Percentiles rank a stretch among this genome's conserved stretches.
These are phyloP conservation scores for Fusarium brachygibbosum DNA, from an alignment of 2,329 filamentous ascomycete genomes.

Conservation along the genomic window DNA sequence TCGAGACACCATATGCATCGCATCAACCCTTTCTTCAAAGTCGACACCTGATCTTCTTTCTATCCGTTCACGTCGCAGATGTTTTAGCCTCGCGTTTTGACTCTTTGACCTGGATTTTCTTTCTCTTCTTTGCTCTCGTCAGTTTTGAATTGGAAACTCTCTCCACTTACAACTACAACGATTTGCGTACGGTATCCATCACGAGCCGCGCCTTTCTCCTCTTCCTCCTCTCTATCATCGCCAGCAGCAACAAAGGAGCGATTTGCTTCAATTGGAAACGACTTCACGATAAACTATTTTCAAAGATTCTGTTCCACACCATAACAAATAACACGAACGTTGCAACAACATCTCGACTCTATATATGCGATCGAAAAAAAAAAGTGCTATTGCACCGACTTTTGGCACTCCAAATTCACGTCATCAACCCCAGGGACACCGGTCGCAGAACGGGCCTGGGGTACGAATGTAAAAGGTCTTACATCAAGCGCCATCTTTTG, in stretches of 20 bases:
- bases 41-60: constrained; percentile 45
- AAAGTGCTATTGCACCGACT: constrained; percentile 5
- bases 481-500: constrained; percentile 28
- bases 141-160: constrained; percentile 1
- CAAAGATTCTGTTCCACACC: constrained; percentile 1
- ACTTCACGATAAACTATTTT: constrained; percentile 12
- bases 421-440: constrained; percentile 48
- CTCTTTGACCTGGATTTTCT: constrained; percentile 14
- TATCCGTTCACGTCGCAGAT: constrained; percentile 41
- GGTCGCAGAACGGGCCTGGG: constrained; percentile 48
- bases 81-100: constrained; percentile 40
- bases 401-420: constrained; percentile 31
- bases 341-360: neutral
- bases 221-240: constrained; percentile 6
- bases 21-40: constrained; percentile 48
- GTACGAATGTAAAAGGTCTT: constrained; percentile 46
- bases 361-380: constrained; percentile 6
- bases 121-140: neutral
- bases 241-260: neutral
- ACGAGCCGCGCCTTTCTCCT: constrained; percentile 1
- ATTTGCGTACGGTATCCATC: neutral
- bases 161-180: constrained; percentile 1
- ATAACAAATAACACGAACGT: neutral
- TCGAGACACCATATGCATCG: constrained; percentile 54
- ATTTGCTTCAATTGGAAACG: constrained; percentile 3